phyloP scores from a whole-genome alignment of 2,329 filamentous ascomycete species.

The Diaporthe nobilis region DNA sequence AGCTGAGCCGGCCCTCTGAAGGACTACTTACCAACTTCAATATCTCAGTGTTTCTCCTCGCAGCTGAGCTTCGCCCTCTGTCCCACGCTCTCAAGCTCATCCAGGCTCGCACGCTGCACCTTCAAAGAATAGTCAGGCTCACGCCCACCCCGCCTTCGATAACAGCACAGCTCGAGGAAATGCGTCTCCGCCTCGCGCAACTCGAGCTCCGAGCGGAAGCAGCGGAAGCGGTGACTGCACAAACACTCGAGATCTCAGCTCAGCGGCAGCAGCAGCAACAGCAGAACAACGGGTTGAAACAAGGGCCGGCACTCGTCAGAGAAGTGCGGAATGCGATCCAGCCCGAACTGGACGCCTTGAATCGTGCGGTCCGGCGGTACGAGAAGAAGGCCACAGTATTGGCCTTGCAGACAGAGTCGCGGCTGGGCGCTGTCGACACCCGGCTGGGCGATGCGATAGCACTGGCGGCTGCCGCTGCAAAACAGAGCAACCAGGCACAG shows the following conservation, averaged over 20 bases:
- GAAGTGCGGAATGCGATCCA: constrained; percentile 78
- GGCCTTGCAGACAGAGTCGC: constrained; percentile 81
- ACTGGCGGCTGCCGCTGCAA: constrained; percentile 82
- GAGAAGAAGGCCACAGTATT: constrained; percentile 88
- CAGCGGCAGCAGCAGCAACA: constrained; percentile 46
- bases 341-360: constrained; percentile 88
- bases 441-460: constrained; percentile 83
- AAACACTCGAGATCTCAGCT: constrained; percentile 41
- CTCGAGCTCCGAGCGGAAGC: constrained; percentile 72
- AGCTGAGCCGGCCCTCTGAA: constrained; percentile 86
- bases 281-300: constrained; percentile 53
- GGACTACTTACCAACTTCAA: constrained; percentile 94
- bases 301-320: constrained; percentile 60
- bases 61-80: constrained; percentile 86
- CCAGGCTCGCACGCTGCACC: constrained; percentile 81
- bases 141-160: constrained; percentile 60
- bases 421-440: constrained; percentile 79
- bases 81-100: constrained; percentile 87
- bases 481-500: constrained; percentile 55
- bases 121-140: constrained; percentile 79
- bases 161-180: constrained; percentile 63
- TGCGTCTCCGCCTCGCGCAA: constrained; percentile 77
- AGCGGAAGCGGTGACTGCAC: constrained; percentile 50
- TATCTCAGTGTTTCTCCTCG: constrained; percentile 89
- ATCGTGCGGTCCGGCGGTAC: constrained; percentile 89